A percentile compares a stretch with the other conserved stretches of the same genome.
phyloP scores from a whole-genome alignment of 1,284 basidiomycete species.

The Sutorius eximius region DNA sequence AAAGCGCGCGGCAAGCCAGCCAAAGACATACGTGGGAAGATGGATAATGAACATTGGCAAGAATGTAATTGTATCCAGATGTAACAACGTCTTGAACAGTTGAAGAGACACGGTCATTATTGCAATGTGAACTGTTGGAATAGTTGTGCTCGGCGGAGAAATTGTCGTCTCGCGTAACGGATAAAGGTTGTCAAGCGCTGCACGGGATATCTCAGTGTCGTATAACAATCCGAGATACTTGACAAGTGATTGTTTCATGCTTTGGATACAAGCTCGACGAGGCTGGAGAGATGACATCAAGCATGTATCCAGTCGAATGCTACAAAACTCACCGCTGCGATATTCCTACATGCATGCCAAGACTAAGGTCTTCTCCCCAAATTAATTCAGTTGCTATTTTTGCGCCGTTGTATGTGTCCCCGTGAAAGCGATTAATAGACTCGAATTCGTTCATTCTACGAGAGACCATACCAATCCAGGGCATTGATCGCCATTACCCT shows the following conservation, averaged over 20 bases:
- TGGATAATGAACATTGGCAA: slow-evolving; percentile 22
- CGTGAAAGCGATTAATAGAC: slow-evolving; percentile 20
- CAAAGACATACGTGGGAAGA: slow-evolving; percentile 39
- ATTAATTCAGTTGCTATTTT: slow-evolving; percentile 62
- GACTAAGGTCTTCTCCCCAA: slow-evolving; percentile 50
- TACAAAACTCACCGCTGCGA: slow-evolving; percentile 50
- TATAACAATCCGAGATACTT: slow-evolving; percentile 38
- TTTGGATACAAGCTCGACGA: slow-evolving; percentile 1
- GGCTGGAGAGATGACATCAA: not conserved
- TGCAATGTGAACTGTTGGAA: not conserved
- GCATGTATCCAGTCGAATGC: not conserved
- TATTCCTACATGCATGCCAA: slow-evolving; percentile 53
- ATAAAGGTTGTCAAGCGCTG: slow-evolving; percentile 20
- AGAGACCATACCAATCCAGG: slow-evolving; percentile 58
- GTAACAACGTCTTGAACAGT: slow-evolving; percentile 7
- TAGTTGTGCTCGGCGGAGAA: not conserved
- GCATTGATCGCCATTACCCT: slow-evolving; percentile 65
- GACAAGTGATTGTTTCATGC: slow-evolving; percentile 45
- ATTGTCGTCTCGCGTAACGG: not conserved
- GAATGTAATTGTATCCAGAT: slow-evolving; percentile 10
- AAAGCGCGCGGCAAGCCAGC: slow-evolving; percentile 31
- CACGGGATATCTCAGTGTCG: slow-evolving; percentile 38
- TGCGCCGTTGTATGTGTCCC: slow-evolving; percentile 61
- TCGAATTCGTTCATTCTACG: not conserved
- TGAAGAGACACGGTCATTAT: slow-evolving; percentile 4